phyloP scores from a whole-genome alignment of 106 monocot species.

The Ottelia alismoides region DNA sequence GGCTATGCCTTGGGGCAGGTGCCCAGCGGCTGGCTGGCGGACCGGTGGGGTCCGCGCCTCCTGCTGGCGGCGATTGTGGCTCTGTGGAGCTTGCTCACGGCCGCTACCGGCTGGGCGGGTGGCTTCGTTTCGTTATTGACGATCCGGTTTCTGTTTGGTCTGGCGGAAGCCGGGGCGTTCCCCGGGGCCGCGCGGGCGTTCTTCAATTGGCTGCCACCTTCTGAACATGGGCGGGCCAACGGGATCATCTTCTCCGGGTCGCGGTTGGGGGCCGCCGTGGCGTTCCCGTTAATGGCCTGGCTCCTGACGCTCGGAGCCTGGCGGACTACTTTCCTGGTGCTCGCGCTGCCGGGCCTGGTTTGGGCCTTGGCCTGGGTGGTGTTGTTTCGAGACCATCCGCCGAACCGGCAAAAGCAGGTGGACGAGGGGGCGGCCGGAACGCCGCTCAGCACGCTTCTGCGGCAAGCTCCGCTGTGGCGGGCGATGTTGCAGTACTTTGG shows the following conservation, averaged over 20 bases:
- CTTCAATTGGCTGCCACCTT: neutral
- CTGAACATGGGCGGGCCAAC: neutral
- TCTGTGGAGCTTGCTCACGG: neutral
- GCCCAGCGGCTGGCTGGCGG: neutral
- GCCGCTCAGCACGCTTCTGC: neutral
- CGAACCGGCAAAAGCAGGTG: neutral
- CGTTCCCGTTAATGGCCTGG: neutral
- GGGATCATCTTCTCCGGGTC: neutral
- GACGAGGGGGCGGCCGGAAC: neutral
- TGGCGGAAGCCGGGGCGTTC: neutral
- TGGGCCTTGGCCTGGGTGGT: neutral
- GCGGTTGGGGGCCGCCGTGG: neutral
- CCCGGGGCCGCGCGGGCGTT: neutral
- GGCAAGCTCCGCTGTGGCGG: neutral
- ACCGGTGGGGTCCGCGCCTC: too few relatives aligned
- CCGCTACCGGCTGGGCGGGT: neutral
- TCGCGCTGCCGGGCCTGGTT: neutral
- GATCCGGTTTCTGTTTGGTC: neutral
- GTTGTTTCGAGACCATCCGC: neutral
- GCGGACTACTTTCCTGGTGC: neutral
- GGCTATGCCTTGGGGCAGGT: neutral
- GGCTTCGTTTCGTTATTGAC: neutral
- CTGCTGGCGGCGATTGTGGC: neutral
- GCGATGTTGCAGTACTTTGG: too few relatives aligned
- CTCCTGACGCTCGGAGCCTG: neutral